phyloP scores from a whole-genome alignment of 345 rosid genomes.

The Boechera stricta region DNA sequence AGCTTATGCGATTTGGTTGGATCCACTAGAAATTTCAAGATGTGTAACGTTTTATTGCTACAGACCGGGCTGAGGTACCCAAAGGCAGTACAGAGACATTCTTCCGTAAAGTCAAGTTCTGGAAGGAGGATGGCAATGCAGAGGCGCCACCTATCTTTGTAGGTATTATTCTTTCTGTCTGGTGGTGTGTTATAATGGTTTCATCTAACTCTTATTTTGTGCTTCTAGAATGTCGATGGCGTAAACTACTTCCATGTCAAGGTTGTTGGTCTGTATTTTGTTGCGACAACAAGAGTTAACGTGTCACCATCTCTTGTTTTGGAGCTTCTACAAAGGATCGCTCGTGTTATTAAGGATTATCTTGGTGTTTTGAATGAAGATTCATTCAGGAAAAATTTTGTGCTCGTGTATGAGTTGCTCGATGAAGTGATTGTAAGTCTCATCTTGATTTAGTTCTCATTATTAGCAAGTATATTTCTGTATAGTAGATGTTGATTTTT shows the following conservation, averaged over 20 bases:
- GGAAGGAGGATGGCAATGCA: constrained; percentile 95
- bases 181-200: constrained; percentile 7
- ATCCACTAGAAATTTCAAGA: constrained; percentile 4
- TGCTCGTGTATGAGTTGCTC: constrained; percentile 94
- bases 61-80: constrained; percentile 90
- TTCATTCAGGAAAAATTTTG: constrained; percentile 88
- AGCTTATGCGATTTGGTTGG: constrained; percentile 8
- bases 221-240: constrained; percentile 78
- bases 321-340: constrained; percentile 97
- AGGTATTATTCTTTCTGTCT: constrained; percentile 57
- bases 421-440: constrained; percentile 96
- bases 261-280: constrained; percentile 89
- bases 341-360: constrained; percentile 96
- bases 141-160: constrained; percentile 99
- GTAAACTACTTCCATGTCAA: constrained; percentile 99
- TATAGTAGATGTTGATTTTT: background rate
- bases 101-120: constrained; percentile 96
- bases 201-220: constrained; percentile 14
- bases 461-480: background rate
- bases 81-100: constrained; percentile 95
- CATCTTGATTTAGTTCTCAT: background rate
- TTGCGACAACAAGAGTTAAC: constrained; percentile 93
- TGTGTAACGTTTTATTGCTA: constrained; percentile 24
- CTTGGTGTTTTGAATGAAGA: constrained; percentile 96
- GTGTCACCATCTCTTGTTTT: constrained; percentile 90